phyloP scores from a whole-genome alignment of 2,329 filamentous ascomycete species.

The Ophiosphaerella narmari region DNA sequence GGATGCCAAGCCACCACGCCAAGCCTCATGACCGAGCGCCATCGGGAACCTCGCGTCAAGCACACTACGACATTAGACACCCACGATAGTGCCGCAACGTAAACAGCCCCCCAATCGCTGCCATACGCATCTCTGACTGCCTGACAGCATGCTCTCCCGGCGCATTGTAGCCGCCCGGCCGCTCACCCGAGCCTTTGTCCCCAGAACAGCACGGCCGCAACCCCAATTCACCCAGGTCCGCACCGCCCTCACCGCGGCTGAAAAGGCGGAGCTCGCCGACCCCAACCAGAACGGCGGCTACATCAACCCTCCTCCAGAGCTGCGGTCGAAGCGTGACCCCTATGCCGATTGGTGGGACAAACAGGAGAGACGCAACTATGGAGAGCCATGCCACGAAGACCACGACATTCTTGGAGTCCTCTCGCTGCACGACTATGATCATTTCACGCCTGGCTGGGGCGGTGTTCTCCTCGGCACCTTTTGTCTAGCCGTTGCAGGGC shows the following conservation, averaged over 20 bases:
- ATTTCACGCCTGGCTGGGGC: slow-evolving; percentile 74
- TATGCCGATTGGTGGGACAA: slow-evolving; percentile 96
- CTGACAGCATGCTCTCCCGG: slow-evolving; percentile 49
- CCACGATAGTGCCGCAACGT: slow-evolving; percentile 35
- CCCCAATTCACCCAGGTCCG: slow-evolving; percentile 46
- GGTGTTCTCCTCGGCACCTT: slow-evolving; percentile 60
- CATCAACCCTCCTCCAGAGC: slow-evolving; percentile 76
- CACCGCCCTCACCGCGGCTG: slow-evolving; percentile 38
- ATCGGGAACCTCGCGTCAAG: slow-evolving; percentile 37
- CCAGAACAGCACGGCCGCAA: slow-evolving; percentile 32
- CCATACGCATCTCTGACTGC: slow-evolving; percentile 48
- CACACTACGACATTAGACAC: slow-evolving; percentile 18
- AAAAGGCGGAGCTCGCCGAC: slow-evolving; percentile 53
- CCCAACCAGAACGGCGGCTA: slow-evolving; percentile 83
- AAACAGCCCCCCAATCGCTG: slow-evolving; percentile 20
- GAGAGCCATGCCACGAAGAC: slow-evolving; percentile 95
- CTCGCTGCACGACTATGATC: slow-evolving; percentile 86
- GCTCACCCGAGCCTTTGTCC: slow-evolving; percentile 43
- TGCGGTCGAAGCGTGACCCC: slow-evolving; percentile 91
- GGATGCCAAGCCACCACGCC: slow-evolving; percentile 14
- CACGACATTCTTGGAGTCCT: slow-evolving; percentile 92
- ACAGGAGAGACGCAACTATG: slow-evolving; percentile 95
- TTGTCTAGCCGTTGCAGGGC: slow-evolving; percentile 46
- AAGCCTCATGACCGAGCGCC: slow-evolving; percentile 21
- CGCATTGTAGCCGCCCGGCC: slow-evolving; percentile 49